phyloP scores from a whole-genome alignment of 2,329 filamentous ascomycete genomes.

The Alternaria sp. region DNA sequence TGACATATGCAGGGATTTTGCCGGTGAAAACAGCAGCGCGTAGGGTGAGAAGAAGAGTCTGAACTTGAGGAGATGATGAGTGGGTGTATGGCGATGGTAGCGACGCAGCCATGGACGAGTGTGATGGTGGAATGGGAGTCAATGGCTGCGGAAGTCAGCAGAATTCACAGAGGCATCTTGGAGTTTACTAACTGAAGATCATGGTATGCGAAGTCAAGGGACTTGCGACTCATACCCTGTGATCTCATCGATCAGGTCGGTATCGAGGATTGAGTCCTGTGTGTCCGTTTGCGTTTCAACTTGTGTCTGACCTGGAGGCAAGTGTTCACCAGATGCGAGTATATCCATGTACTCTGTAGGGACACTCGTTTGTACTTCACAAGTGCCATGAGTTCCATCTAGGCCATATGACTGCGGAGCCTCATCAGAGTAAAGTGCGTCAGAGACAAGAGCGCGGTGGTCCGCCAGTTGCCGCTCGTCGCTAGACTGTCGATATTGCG shows the following conservation, averaged over 20 bases:
- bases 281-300: background rate
- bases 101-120: background rate
- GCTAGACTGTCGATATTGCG: conserved; percentile 21
- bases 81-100: background rate
- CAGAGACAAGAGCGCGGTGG: conserved; percentile 14
- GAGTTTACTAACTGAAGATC: background rate
- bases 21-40: background rate
- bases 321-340: conserved; percentile 15
- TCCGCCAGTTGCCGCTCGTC: conserved; percentile 10
- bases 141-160: background rate
- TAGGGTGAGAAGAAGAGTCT: background rate
- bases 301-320: conserved; percentile 9
- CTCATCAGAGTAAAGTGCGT: conserved; percentile 19
- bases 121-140: background rate
- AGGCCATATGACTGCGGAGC: conserved; percentile 25
- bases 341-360: conserved; percentile 17
- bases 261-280: conserved; percentile 5
- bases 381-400: conserved; percentile 18
- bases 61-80: background rate
- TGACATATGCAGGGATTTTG: background rate
- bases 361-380: background rate
- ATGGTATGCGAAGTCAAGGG: background rate
- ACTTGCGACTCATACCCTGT: background rate
- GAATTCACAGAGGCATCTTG: background rate
- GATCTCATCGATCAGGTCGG: background rate